Base-by-base conservation (phyloP, 1,139 yeast species). In the Suhomyces wounanorum region DNA sequence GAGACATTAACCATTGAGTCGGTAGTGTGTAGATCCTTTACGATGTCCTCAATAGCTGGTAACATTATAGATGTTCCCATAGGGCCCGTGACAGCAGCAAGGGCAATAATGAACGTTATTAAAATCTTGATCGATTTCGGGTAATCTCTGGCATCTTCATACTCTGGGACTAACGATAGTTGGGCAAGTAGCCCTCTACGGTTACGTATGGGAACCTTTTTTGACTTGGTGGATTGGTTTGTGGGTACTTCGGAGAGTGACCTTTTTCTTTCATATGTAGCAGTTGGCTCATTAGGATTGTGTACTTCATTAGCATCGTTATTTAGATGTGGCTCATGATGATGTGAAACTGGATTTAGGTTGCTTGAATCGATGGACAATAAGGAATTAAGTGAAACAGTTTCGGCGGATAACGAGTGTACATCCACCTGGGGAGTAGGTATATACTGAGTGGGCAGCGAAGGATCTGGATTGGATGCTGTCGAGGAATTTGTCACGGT, bases 41-140 rank as follows among this genome's bases (percentile, higher is more conserved):
- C 79, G 40, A 89, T 79, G 52, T 84, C 81, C 44, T 81, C 80
- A 43, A 89, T 81, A 0, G 95, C 95, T 0, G 97, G 96, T 48
- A 88, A 78, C 65, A 89, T 76, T 52, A 90, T 87, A 1, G 94
- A 85, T 1, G 96, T 86, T n/a, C 96, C 96, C 92, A 90, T 87
- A 9, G 97, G 96, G 0, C 96, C 96, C 47, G 88, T 79, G 64
- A 87, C 73, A 1, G 92, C 89, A 5, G 94, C 91, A 53, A 81
- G 72, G 0, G 95, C 92, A 40, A 89, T 82, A 28, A 87, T 72
- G 33, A 80, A 69, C 1, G 88, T 87, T 48, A 89, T 75, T n/a
- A 76, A 50, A 51, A 68, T 62, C 61, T 89, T 87, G 52, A 77
- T 63, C 1, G 55, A 47, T 1, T 56, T 50, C 2, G 89, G 84